phyloP scores from a whole-genome alignment of 2,329 filamentous ascomycete species.

The Fusarium irregulare region DNA sequence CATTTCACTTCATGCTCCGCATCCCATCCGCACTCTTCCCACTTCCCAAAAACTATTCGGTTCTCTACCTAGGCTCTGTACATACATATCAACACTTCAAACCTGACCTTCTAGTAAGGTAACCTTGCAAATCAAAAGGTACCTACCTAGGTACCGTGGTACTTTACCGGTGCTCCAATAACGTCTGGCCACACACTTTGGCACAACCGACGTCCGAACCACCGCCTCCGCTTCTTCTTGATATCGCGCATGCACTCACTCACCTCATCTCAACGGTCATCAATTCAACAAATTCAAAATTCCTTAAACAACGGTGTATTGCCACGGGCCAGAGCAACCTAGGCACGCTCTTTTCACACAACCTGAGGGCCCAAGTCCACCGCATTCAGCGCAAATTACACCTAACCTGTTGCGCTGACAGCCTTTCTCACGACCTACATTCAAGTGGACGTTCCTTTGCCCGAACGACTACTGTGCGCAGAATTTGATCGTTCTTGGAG shows the following conservation, averaged over 20 bases:
- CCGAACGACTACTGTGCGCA: slow-evolving; percentile 1
- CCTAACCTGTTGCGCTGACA: slow-evolving; percentile 20
- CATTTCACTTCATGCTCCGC: slow-evolving; percentile 15
- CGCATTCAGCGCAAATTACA: slow-evolving; percentile 34
- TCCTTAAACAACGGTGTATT: slow-evolving; percentile 15
- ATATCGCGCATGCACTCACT: slow-evolving; percentile 32
- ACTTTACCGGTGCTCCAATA: not conserved
- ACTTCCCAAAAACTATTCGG: not conserved
- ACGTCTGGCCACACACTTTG: slow-evolving; percentile 26
- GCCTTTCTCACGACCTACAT: slow-evolving; percentile 17
- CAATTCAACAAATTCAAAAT: slow-evolving; percentile 27
- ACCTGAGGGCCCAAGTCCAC: slow-evolving; percentile 17
- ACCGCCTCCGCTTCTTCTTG: slow-evolving; percentile 23
- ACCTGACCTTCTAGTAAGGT: slow-evolving; percentile 16
- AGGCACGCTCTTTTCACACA: slow-evolving; percentile 22
- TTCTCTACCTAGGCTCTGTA: not conserved
- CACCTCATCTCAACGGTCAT: slow-evolving; percentile 3
- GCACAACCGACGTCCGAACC: slow-evolving; percentile 26
- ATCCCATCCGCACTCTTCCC: slow-evolving; percentile 4
- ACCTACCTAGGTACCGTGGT: not conserved
- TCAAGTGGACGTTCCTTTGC: slow-evolving; percentile 1
- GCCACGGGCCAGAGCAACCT: slow-evolving; percentile 11
- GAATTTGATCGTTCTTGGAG: not conserved
- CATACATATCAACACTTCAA: slow-evolving; percentile 25
- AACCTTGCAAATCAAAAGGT: slow-evolving; percentile 22